Evolutionary conservation across 1,139 yeast genomes (phyloP), one percentile per base, ranked within the genome.

Genomic region (Kodamaea alishanica): DNA sequence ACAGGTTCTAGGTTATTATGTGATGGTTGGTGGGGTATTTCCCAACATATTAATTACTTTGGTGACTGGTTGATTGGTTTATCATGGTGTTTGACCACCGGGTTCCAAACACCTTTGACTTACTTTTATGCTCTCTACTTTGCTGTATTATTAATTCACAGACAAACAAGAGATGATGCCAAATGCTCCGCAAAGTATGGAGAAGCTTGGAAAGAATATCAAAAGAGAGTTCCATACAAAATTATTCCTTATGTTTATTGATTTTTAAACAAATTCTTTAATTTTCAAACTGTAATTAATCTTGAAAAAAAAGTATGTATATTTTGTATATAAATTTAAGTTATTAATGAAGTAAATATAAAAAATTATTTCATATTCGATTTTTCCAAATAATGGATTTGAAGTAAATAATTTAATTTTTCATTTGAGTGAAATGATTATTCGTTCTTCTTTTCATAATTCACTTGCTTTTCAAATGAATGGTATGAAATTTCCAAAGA

Each of bases 21-120:
- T 41, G 94, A 88, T 52, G 97, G 97, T 2, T 92, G 98, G 98
- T 92, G 98, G 98, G 86, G 85, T 3, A 62, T 72, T 30, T 81
- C 96, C 6, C 95, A 95, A 51, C 98, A 92, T 60, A 88, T 88
- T 58, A 92, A 92, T 58, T 92, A 92, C 63, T 75, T 90, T 46
- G 98, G 98, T 29, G 98, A 92, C 64, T 89, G 97, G 94, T 58
- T 94, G 36, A 81, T 89, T 56, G 89, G 97, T 0, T 74, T 87
- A 69, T 80, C 95, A 32, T 90, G 96, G 95, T 89, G 97, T 60
- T 70, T 92, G 49, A 83, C 96, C 12, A 88, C 97, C 1, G 96
- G 96, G 9, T 79, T 83, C 54, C 72, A 69, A 45, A 84, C 95
- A 1, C 84, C 89, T 3, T 66, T 92, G 51, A 87, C 97, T 0